These are phyloP conservation scores for Globisporangium cystogenes DNA, from an alignment of 352 stramenopile species.

Conservation along the genomic window DNA sequence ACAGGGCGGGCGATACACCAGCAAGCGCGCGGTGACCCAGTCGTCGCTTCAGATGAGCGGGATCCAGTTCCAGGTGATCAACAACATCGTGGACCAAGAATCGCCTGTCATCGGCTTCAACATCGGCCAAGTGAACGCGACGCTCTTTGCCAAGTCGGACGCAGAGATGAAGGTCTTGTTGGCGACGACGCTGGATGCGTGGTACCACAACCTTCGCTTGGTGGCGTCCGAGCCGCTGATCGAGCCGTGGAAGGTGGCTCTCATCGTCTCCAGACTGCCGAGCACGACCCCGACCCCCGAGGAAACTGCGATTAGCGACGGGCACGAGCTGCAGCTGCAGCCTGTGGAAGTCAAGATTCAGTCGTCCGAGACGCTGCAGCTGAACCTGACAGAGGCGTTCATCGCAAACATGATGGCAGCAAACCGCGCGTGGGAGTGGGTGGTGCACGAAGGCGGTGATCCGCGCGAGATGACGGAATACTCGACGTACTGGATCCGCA, in stretches of 20 bases:
- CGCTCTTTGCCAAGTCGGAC: constrained; percentile 24
- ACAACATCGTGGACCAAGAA: constrained; percentile 79
- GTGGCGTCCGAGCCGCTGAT: constrained; percentile 76
- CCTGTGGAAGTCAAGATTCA: constrained; percentile 59
- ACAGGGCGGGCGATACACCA: neutral
- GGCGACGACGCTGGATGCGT: constrained; percentile 53
- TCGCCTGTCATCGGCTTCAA: constrained; percentile 70
- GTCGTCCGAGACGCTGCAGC: constrained; percentile 55
- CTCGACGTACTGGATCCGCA: constrained; percentile 85
- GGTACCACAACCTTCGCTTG: constrained; percentile 83
- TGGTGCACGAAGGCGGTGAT: constrained; percentile 59
- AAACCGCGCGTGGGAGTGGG: constrained; percentile 74
- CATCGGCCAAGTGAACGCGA: constrained; percentile 30
- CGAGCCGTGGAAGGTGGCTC: constrained; percentile 65
- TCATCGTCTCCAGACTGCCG: constrained; percentile 30
- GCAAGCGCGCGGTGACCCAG: constrained; percentile 16
- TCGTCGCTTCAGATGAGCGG: constrained; percentile 28
- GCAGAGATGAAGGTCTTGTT: constrained; percentile 28
- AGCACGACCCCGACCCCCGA: neutral
- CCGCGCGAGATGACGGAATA: constrained; percentile 74
- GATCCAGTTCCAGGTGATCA: constrained; percentile 68
- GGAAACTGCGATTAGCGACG: neutral
- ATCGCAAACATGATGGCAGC: constrained; percentile 75
- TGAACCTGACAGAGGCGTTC: constrained; percentile 81
- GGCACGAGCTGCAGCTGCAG: constrained; percentile 13